phyloP scores from a whole-genome alignment of 257 asterid species.

The Echium plantagineum region DNA sequence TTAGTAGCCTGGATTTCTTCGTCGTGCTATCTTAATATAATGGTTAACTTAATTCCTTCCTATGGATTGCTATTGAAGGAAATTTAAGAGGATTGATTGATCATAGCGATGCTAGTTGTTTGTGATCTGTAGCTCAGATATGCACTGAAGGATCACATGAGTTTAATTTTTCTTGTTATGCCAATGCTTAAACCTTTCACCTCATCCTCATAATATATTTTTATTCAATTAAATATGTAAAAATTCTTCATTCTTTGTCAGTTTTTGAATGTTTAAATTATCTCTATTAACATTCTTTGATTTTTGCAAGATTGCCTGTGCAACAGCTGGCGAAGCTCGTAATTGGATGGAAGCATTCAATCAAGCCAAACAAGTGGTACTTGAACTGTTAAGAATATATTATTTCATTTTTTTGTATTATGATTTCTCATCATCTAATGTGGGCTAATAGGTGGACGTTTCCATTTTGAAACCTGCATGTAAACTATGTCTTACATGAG shows the following conservation, averaged over 20 bases:
- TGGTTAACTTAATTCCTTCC: no score
- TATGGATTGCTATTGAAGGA: no score
- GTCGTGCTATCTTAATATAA: no score
- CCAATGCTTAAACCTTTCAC: neutral
- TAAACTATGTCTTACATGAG: neutral
- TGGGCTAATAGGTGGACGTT: neutral
- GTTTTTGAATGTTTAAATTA: neutral
- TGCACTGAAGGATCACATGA: neutral
- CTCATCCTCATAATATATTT: neutral
- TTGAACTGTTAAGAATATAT: neutral
- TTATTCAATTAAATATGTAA: neutral
- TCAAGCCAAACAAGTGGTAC: conserved; percentile 88
- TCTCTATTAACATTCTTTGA: conserved; percentile 9
- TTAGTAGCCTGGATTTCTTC: no score
- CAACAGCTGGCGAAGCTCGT: conserved; percentile 65
- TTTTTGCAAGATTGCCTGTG: conserved; percentile 88
- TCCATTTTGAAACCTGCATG: neutral
- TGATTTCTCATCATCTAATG: neutral
- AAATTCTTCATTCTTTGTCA: neutral
- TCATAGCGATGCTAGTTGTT: no score
- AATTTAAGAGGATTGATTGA: neutral
- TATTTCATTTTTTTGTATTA: neutral
- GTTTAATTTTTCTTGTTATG: neutral
- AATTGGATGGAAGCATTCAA: conserved; percentile 98
- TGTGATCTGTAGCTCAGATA: neutral